Conservation (phyloP, 164 flowering plant species). For the Macadamia integrifolia region DNA sequence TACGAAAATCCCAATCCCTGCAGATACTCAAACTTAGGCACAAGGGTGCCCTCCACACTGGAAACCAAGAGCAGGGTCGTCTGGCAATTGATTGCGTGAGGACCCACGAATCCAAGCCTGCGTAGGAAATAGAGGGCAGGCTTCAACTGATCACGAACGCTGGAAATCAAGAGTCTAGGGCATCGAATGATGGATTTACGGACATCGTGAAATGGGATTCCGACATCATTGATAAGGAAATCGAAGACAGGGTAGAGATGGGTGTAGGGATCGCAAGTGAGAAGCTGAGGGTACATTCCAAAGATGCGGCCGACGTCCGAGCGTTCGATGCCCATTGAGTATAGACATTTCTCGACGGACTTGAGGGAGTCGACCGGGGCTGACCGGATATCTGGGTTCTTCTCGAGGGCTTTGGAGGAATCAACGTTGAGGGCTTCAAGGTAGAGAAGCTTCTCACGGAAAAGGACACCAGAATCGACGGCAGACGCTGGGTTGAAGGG, state of each 20-base stretch:
- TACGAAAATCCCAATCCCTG: constrained; percentile 48
- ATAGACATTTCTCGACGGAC: no score
- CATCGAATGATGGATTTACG: constrained; percentile 50
- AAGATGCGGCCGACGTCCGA: constrained; percentile 59
- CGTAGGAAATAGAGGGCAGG: no score
- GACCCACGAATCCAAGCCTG: constrained; percentile 46
- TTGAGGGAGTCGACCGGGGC: not conserved
- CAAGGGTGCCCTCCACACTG: constrained; percentile 52
- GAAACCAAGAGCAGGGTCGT: constrained; percentile 68
- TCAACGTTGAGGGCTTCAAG: constrained; percentile 21
- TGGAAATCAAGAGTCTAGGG: constrained; percentile 59
- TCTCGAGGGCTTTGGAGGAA: constrained; percentile 15
- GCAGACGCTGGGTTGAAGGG: constrained; percentile 12
- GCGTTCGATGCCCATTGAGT: constrained; percentile 60
- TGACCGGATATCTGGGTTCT: constrained; percentile 71
- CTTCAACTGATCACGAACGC: constrained; percentile 44
- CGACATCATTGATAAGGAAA: constrained; percentile 58
- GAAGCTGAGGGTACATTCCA: constrained; percentile 69
- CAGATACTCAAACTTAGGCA: constrained; percentile 64
- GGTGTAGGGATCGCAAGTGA: constrained; percentile 51
- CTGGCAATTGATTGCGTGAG: constrained; percentile 36
- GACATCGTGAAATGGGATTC: constrained; percentile 42
- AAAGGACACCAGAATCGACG: constrained; percentile 54
- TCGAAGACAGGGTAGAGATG: constrained; percentile 64
- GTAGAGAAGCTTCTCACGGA: constrained; percentile 69